phyloP scores from a whole-genome alignment of 169 alveolate genomes.

The Eimeria praecox region DNA sequence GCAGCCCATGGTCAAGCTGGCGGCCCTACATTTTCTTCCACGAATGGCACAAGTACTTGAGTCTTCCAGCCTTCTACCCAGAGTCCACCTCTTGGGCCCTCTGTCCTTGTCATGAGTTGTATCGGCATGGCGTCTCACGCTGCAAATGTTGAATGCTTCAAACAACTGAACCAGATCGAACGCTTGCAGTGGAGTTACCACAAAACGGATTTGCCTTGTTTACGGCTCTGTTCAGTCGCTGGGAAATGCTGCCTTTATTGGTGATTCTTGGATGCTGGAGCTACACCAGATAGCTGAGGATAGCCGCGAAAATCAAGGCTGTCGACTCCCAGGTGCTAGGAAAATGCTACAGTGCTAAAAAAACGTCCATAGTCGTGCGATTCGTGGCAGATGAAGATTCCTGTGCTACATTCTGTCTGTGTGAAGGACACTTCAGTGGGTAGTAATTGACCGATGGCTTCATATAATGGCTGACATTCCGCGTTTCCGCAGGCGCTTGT shows the following conservation, averaged over 20 bases:
- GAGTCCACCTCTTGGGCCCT: neutral
- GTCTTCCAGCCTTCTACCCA: neutral
- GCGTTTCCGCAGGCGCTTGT: conserved; percentile 50
- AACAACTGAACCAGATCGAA: neutral
- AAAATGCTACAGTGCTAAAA: too few species aligned
- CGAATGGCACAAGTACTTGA: conserved; percentile 28
- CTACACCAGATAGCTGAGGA: conserved; percentile 58
- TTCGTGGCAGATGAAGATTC: neutral
- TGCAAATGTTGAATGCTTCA: neutral
- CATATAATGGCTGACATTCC: neutral
- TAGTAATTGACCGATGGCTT: neutral
- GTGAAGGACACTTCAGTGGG: neutral
- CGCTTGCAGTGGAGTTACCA: neutral
- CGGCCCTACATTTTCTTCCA: conserved; percentile 62
- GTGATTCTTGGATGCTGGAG: conserved; percentile 70
- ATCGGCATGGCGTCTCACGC: neutral
- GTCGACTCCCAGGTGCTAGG: conserved; percentile 54
- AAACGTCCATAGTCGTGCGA: neutral
- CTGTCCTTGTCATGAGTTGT: neutral
- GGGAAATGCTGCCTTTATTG: conserved; percentile 42
- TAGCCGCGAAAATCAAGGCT: conserved; percentile 23
- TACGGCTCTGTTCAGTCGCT: conserved; percentile 23
- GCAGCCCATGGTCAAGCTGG: conserved; percentile 76
- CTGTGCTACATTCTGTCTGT: neutral
- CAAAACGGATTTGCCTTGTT: neutral